Conservation (phyloP, 2,329 filamentous ascomycete genomes). For the Sphaceloma murrayae region DNA sequence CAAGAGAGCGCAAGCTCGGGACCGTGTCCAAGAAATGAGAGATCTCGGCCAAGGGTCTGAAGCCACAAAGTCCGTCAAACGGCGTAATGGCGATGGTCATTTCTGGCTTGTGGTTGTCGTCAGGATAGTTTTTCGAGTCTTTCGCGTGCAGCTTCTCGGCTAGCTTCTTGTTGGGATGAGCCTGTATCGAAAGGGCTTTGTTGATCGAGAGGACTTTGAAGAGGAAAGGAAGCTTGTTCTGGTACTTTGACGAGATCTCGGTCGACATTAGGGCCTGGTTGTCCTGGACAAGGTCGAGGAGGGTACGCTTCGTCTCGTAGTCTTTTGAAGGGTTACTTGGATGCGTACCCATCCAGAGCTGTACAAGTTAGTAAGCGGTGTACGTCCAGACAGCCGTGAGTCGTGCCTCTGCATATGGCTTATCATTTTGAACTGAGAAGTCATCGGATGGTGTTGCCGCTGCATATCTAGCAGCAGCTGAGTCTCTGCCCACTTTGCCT, state of each 20-base stretch:
- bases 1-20: conserved; percentile 40
- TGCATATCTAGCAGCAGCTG: conserved; percentile 81
- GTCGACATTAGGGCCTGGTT: conserved; percentile 73
- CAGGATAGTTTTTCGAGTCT: conserved; percentile 91
- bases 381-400: neutral
- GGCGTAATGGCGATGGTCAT: conserved; percentile 98
- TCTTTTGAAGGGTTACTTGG: conserved; percentile 92
- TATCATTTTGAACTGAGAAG: conserved; percentile 71
- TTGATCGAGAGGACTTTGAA: conserved; percentile 96
- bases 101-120: conserved; percentile 99
- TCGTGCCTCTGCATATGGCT: conserved; percentile 82
- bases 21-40: conserved; percentile 67
- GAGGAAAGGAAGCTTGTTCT: conserved; percentile 78
- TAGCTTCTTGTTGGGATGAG: conserved; percentile 62
- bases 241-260: conserved; percentile 64
- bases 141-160: conserved; percentile 77
- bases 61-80: conserved; percentile 93
- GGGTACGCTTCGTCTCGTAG: conserved; percentile 67
- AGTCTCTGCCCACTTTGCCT: conserved; percentile 80
- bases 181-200: conserved; percentile 94
- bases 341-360: conserved; percentile 99
- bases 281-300: conserved; percentile 78
- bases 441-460: conserved; percentile 67
- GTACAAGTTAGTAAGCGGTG: conserved; percentile 23
- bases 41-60: conserved; percentile 80